These are phyloP conservation scores for Blepharisma japonicum DNA, from an alignment of 73 alveolate species.

Conservation along the genomic window DNA sequence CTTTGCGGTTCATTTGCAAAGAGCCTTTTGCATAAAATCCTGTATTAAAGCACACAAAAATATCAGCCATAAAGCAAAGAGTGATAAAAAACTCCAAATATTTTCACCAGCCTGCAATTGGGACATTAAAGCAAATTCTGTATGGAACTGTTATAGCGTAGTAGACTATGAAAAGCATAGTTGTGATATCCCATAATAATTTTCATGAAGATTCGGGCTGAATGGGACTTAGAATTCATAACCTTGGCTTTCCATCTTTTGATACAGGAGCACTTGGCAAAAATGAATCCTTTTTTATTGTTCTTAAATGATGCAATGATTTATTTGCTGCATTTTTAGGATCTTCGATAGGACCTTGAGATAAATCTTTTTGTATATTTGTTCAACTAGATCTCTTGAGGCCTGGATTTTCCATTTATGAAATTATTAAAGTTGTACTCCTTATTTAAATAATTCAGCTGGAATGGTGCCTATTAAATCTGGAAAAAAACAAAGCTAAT, in stretches of 20 bases:
- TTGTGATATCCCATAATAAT: conserved; percentile 1
- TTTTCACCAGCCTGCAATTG: conserved; percentile 32
- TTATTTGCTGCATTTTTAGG: neutral
- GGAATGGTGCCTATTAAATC: too few relatives aligned
- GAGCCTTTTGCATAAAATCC: conserved; percentile 41
- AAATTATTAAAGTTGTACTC: too few relatives aligned
- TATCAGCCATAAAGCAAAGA: conserved; percentile 25
- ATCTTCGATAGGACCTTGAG: conserved; percentile 27
- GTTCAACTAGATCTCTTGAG: neutral
- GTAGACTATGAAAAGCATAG: neutral
- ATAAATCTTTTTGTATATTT: neutral
- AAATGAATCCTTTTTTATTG: neutral
- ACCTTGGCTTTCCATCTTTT: too few relatives aligned
- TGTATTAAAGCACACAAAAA: conserved; percentile 34
- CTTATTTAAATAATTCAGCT: too few relatives aligned
- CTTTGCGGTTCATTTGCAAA: conserved; percentile 28
- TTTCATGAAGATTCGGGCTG: conserved; percentile 3
- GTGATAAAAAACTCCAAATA: conserved; percentile 26
- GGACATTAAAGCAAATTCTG: conserved; percentile 11
- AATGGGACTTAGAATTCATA: neutral
- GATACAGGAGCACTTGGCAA: too few relatives aligned
- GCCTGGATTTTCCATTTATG: too few relatives aligned
- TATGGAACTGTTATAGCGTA: neutral
- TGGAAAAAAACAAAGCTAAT: too few relatives aligned
- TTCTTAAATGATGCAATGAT: neutral